Percentiles rank a stretch among this genome's conserved stretches.
These are phyloP conservation scores for Fusarium sp. DNA, from an alignment of 2,329 filamentous ascomycete species.

Conservation along the genomic window DNA sequence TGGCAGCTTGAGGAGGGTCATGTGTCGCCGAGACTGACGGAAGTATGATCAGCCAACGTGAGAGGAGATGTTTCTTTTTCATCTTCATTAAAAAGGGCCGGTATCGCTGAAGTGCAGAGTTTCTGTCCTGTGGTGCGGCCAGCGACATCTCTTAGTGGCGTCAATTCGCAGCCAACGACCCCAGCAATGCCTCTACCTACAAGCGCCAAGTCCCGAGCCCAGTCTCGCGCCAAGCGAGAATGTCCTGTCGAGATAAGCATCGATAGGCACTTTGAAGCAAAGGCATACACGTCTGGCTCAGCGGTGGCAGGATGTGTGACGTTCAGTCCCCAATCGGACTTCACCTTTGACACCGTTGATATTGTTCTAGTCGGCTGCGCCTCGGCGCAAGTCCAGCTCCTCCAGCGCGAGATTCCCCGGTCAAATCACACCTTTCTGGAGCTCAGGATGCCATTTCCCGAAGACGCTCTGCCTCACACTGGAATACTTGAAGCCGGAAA, in stretches of 20 bases:
- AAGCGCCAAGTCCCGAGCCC: constrained; percentile 29
- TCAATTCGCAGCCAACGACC: neutral
- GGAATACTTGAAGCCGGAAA: constrained; percentile 20
- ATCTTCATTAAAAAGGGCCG: constrained; percentile 3
- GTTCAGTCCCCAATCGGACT: constrained; percentile 19
- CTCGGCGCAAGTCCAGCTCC: constrained; percentile 21
- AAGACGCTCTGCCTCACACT: constrained; percentile 10
- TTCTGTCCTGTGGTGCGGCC: neutral
- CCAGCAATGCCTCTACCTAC: neutral
- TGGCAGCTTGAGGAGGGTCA: constrained; percentile 2
- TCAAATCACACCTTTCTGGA: constrained; percentile 34
- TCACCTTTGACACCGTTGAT: constrained; percentile 28
- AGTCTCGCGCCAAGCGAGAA: constrained; percentile 16
- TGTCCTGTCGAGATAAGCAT: constrained; percentile 33
- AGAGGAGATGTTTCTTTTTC: neutral
- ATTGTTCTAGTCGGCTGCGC: constrained; percentile 27
- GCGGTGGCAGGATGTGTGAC: constrained; percentile 28
- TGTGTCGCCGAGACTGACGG: constrained; percentile 7
- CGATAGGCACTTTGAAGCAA: constrained; percentile 39
- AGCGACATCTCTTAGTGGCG: neutral
- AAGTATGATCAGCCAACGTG: constrained; percentile 5
- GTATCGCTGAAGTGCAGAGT: neutral
- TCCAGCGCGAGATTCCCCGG: constrained; percentile 30
- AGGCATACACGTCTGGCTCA: constrained; percentile 40
- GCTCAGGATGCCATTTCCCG: constrained; percentile 34